Conservation (phyloP, 2,329 filamentous ascomycete genomes). For the Decorospora gaudefroyi region DNA sequence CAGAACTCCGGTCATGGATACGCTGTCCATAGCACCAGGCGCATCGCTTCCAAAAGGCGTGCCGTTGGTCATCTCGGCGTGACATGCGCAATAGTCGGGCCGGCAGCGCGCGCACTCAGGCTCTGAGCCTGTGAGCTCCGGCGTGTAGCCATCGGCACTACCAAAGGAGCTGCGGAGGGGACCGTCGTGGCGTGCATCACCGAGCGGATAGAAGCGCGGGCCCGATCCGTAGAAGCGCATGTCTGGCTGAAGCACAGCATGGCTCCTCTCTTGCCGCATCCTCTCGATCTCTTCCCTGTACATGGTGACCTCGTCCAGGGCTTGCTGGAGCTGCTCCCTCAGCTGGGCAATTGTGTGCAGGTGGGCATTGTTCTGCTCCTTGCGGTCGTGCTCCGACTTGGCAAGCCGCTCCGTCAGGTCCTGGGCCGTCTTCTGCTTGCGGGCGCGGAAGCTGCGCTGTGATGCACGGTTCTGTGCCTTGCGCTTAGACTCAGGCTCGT, state of each 20-base stretch:
- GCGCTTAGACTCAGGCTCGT: constrained; percentile 88
- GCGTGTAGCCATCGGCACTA: not conserved
- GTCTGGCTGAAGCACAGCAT: no score
- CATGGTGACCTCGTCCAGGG: not conserved
- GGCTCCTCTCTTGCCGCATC: not conserved
- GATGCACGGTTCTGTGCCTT: constrained; percentile 94
- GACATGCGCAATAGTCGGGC: constrained; percentile 40
- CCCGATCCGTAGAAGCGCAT: no score
- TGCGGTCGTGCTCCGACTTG: constrained; percentile 17
- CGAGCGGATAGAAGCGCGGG: not conserved
- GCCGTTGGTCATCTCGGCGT: constrained; percentile 36
- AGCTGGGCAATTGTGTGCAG: no score
- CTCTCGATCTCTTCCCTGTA: not conserved
- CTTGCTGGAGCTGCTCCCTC: not conserved
- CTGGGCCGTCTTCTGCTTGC: constrained; percentile 72
- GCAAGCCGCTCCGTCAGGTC: constrained; percentile 58
- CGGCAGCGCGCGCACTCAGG: constrained; percentile 37
- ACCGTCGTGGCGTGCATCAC: not conserved
- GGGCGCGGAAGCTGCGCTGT: constrained; percentile 86
- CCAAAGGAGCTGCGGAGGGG: constrained; percentile 2
- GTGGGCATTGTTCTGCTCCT: constrained; percentile 4
- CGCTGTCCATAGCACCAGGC: constrained; percentile 21
- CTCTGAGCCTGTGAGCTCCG: constrained; percentile 21
- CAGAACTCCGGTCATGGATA: constrained; percentile 27
- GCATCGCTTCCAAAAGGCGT: constrained; percentile 19